phyloP scores from a whole-genome alignment of 2,329 filamentous ascomycete genomes.

The Cladosporium colombiae region DNA sequence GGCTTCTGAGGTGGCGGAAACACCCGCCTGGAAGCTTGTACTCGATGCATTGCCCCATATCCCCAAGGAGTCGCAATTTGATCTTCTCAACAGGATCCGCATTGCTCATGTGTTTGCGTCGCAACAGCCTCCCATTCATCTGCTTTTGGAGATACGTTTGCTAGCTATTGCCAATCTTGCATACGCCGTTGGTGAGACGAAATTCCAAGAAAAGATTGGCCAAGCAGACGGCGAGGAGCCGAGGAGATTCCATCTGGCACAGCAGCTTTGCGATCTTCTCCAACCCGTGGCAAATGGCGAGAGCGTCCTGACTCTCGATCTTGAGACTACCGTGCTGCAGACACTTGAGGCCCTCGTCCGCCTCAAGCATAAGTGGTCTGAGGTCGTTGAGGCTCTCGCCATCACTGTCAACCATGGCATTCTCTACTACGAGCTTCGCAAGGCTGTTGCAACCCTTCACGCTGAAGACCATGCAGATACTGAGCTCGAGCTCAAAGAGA shows the following conservation, averaged over 20 bases:
- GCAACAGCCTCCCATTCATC: constrained; percentile 67
- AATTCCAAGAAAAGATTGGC: constrained; percentile 83
- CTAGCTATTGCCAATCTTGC: constrained; percentile 88
- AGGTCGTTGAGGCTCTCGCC: constrained; percentile 87
- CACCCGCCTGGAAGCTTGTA: constrained; percentile 46
- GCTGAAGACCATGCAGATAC: constrained; percentile 57
- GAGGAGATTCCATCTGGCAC: constrained; percentile 81
- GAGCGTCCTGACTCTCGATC: constrained; percentile 66
- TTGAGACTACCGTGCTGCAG: constrained; percentile 80
- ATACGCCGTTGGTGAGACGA: constrained; percentile 79
- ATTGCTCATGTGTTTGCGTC: constrained; percentile 76
- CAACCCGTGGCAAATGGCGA: constrained; percentile 75
- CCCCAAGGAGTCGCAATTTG: constrained; percentile 74
- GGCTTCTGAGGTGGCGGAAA: constrained; percentile 45
- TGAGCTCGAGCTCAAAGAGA: constrained; percentile 63
- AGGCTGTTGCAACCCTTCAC: constrained; percentile 81
- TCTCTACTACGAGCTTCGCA: constrained; percentile 87
- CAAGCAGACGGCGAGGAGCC: constrained; percentile 89
- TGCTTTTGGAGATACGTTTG: constrained; percentile 73
- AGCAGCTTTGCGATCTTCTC: constrained; percentile 88
- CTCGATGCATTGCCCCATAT: constrained; percentile 56
- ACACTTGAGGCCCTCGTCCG: constrained; percentile 83
- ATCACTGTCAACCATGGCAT: constrained; percentile 96
- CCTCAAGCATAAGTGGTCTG: constrained; percentile 72
- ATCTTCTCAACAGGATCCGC: constrained; percentile 79